These are phyloP conservation scores for Daedaleopsis sinensis DNA, from an alignment of 768 basidiomycete species.

Conservation along the genomic window DNA sequence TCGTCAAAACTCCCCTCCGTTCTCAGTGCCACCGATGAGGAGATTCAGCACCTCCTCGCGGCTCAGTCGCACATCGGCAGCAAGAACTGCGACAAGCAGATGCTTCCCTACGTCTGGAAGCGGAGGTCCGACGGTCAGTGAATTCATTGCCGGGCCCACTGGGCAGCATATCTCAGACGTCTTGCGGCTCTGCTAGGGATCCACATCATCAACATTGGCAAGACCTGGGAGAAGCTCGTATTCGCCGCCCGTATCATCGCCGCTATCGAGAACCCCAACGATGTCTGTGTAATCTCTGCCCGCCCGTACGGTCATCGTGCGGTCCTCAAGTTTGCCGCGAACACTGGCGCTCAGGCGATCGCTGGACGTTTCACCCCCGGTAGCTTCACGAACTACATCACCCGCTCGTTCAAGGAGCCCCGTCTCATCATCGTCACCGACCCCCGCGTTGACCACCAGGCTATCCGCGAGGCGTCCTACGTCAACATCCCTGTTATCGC, in stretches of 20 bases:
- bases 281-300: conserved; percentile 97
- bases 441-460: conserved; percentile 99
- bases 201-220: conserved; percentile 97
- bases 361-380: conserved; percentile 99
- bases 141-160: conserved; percentile 4
- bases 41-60: conserved; percentile 92
- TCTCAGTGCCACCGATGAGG: conserved; percentile 94
- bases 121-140: conserved; percentile 88
- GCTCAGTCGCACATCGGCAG: conserved; percentile 97
- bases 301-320: conserved; percentile 99
- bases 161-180: conserved; percentile 21
- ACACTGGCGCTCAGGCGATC: conserved; percentile 98
- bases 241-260: conserved; percentile 97
- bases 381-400: conserved; percentile 99
- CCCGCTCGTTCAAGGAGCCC: conserved; percentile 99
- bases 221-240: conserved; percentile 99
- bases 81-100: conserved; percentile 99
- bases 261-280: conserved; percentile 96
- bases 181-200: conserved; percentile 64
- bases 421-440: conserved; percentile 98
- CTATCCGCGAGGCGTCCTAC: conserved; percentile 99
- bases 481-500: conserved; percentile 99
- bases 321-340: conserved; percentile 97
- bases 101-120: conserved; percentile 98
- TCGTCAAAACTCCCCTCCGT: conserved; percentile 93